Evolutionary conservation across 139 green algal genomes (phyloP), one percentile per base, ranked within the genome.

Genomic region (Chlorella sp.): DNA sequence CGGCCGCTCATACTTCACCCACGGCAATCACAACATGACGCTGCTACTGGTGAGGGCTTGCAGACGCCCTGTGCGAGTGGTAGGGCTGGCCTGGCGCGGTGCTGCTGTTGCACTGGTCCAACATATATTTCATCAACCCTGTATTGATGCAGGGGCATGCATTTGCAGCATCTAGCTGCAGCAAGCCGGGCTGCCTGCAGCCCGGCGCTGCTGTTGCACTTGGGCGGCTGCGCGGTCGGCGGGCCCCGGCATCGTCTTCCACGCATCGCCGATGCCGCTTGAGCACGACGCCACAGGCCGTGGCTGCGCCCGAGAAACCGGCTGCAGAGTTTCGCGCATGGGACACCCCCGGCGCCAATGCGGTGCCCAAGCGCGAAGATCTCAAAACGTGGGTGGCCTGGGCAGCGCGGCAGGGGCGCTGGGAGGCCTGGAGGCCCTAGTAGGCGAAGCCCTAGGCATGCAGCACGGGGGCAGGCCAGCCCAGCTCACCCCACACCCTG

Each of bases 341-440:
- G 91, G 79, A 66, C 61, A 82, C 75, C 48, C 88, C 91, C 19
- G 28, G 61, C 39, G 68, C 57, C 2, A 82, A 91, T 66, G 82
- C 87, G 1, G 71, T 93, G 16, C 42, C 88, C 18, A 94, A 96
- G 91, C 73, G 96, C 5, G 93, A 91, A 16, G 96, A 98, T 92
- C 91, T 98, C 26, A 97, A 98, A 91, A 88, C 97, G 76, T 86
- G n/a, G 68, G 64, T 32, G 32, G 18, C 18, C 61, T 66, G 28
- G 68, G 24, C 30, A 36, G 53, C 68, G 32, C 22, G 30, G 2
- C 34, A 48, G 68, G 30, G 28, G 39, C 53, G 26, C 30, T 42
- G 42, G 26, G 22, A 40, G 78, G n/a, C 36, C 36, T 40, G 34
- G 36, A 40, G 30, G 79, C 28, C 42, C 18, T 30, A 24, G 79